Evolutionary conservation across 208 protist genomes (phyloP), one percentile per base, ranked within the genome.

Genomic region (Crithidia expoeki): DNA sequence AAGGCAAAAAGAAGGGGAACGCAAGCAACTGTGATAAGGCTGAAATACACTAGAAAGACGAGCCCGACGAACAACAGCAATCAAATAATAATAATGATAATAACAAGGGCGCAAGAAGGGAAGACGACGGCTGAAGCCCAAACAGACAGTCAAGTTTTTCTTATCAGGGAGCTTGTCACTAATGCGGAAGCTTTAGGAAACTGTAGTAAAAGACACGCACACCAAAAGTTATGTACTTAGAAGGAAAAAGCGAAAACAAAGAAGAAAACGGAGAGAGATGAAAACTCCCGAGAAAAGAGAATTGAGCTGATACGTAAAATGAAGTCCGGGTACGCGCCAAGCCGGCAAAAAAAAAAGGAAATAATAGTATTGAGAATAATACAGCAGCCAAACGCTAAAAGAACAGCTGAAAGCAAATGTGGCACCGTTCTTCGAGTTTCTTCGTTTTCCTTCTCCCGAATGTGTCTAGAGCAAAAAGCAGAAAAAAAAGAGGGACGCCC

Each of bases 1-100:
- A n/a, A 71, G 34, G 40, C 7, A 62, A 40, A 78, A 57, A 77
- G 36, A 68, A 51, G 53, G 38, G 2, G 17, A 40, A 34, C 25
- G 32, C 47, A 40, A 16, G 38, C 40, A 64, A 51, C n/a, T 28
- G 34, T 64, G 38, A n/a, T 16, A 38, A 17, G 30, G 38, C 30
- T 66, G 34, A 68, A 58, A n/a, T 14, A 68, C 21, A 56, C 19
- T 7, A 44, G 36, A 56, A 33, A 55, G 27, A 38, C 38, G 7
- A n/a, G 36, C 19, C 17, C 5, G 38, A 61, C 55, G 4, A 47
- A 61, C 5, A 61, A 61, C n/a, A n/a, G n/a, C n/a, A n/a, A 59
- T 42, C 5, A 33, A 46, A 30, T 28, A 9, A 4, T 28, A 21
- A 49, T 5, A 49, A 19, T 5, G 16, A 17, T 21, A 49, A 21